Evolutionary conservation across 495 filamentous ascomycete genomes (phyloP).

Genomic region (Penicillium daleae): DNA sequence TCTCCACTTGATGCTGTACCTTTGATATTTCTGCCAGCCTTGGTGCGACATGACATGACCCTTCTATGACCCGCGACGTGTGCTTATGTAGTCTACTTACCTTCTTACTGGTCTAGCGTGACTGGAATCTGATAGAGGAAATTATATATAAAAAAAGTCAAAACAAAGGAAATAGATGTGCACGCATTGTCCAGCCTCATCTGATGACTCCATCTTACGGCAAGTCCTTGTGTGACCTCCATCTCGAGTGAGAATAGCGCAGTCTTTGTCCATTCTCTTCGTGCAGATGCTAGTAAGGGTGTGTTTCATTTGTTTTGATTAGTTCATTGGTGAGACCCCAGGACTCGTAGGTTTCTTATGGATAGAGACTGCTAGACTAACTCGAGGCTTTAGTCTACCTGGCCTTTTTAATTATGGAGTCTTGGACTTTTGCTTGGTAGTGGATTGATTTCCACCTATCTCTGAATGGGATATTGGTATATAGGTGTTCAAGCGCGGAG

Average conservation of each 20-base stretch:
- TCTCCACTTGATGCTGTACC: constrained; percentile 6
- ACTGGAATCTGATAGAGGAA: constrained; percentile 13
- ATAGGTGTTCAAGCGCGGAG: too few relatives aligned
- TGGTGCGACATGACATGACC: constrained; percentile 32
- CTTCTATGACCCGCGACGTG: constrained; percentile 36
- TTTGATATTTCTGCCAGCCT: constrained; percentile 6
- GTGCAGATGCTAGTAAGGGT: not conserved
- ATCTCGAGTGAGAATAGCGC: too few relatives aligned
- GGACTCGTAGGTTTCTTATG: too few relatives aligned
- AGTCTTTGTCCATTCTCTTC: not conserved
- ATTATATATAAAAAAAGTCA: not conserved
- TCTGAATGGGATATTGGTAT: too few relatives aligned
- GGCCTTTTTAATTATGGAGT: too few relatives aligned
- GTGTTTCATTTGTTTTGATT: not conserved
- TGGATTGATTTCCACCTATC: too few relatives aligned
- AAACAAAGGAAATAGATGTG: constrained; percentile 5
- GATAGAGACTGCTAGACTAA: too few relatives aligned
- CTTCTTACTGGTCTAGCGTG: constrained; percentile 8
- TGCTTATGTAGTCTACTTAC: constrained; percentile 36
- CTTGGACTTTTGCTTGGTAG: too few relatives aligned
- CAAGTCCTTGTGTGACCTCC: not conserved
- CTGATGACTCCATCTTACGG: not conserved
- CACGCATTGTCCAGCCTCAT: not conserved
- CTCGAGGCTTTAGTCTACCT: too few relatives aligned
- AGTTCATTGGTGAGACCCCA: not conserved